Evolutionary conservation across 2,329 filamentous ascomycete species (phyloP), one percentile per base, ranked within the genome.

Genomic region (Pyrenochaeta sp.): DNA sequence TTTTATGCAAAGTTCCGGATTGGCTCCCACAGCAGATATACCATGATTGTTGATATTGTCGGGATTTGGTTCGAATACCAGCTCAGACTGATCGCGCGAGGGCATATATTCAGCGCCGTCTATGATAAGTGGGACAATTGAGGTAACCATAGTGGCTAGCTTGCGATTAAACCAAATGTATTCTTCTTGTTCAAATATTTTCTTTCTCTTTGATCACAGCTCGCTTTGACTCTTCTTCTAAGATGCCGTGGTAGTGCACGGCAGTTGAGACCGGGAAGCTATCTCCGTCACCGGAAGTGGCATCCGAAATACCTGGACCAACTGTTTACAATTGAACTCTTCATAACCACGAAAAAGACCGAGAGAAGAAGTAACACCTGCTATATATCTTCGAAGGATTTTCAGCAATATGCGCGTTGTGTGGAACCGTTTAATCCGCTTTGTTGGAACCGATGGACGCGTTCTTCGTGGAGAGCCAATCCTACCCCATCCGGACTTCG

Each of bases 401-500:
- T n/a, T n/a, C n/a, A n/a, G n/a, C n/a, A 26, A 14, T 10, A 41
- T 41, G 38, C 38, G 28, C 7, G 28, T 34, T 26, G 30, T 39
- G 10, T 81, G 78, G 78, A 62, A 72, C 31, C 64, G 77, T 21
- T 62, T 81, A 0, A 78, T 81, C 41, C 76, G 78, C 9, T 81
- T 81, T 51, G 61, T 73, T 9, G 73, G 76, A 15, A 70, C 65
- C 0, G 77, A 81, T 35, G 77, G 76, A 15, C 71, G 73, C 2
- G 58, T 69, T 2, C 67, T 79, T 2, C 69, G 69, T 7, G 78
- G 79, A 15, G 77, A 81, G 42, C 44, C 44, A 5, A 48, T 48
- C 17, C 21, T 48, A 3, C 39, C 34, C 10, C 13, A 22, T 11
- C 22, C 34, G 11, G 34, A 48, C 15, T 43, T 43, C 35, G 39